Evolutionary conservation across 1,139 yeast species (phyloP).

Genomic region (Yamadazyma epiphylla): DNA sequence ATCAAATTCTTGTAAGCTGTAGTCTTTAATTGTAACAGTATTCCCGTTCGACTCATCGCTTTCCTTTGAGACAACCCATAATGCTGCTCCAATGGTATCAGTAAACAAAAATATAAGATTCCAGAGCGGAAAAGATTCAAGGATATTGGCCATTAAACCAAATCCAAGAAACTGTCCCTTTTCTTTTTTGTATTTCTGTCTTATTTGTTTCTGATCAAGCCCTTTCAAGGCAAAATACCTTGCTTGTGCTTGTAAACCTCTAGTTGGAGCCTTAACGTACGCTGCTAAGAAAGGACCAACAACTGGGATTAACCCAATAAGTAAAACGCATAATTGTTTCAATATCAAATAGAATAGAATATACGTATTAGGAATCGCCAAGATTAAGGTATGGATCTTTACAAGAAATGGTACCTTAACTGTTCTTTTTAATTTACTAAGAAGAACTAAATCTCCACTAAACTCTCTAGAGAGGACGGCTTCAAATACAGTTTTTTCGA

Average conservation of each 20-base stretch:
- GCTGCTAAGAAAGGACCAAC: slow-evolving; percentile 58
- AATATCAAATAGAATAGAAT: slow-evolving; percentile 21
- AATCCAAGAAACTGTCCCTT: slow-evolving; percentile 42
- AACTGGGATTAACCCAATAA: slow-evolving; percentile 54
- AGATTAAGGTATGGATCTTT: slow-evolving; percentile 19
- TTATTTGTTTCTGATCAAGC: slow-evolving; percentile 37
- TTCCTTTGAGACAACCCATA: slow-evolving; percentile 52
- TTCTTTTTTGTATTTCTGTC: slow-evolving; percentile 22
- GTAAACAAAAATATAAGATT: slow-evolving; percentile 64
- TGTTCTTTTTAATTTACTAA: slow-evolving; percentile 39
- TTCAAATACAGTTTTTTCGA: slow-evolving; percentile 56
- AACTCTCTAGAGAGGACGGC: slow-evolving; percentile 49
- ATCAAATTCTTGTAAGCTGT: no score
- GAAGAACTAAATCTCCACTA: slow-evolving; percentile 45
- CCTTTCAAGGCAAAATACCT: slow-evolving; percentile 63
- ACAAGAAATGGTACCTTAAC: slow-evolving; percentile 29
- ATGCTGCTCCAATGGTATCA: slow-evolving; percentile 66
- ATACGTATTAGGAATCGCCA: slow-evolving; percentile 21
- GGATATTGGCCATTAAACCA: slow-evolving; percentile 54
- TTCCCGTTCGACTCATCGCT: no score
- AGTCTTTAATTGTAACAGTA: no score
- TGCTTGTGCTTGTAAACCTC: slow-evolving; percentile 52
- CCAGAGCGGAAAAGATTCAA: slow-evolving; percentile 60
- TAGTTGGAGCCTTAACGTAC: slow-evolving; percentile 53
- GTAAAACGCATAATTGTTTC: slow-evolving; percentile 26